These are phyloP conservation scores for Colletotrichum somersetense DNA, from an alignment of 2,329 filamentous ascomycete genomes.

Conservation along the genomic window DNA sequence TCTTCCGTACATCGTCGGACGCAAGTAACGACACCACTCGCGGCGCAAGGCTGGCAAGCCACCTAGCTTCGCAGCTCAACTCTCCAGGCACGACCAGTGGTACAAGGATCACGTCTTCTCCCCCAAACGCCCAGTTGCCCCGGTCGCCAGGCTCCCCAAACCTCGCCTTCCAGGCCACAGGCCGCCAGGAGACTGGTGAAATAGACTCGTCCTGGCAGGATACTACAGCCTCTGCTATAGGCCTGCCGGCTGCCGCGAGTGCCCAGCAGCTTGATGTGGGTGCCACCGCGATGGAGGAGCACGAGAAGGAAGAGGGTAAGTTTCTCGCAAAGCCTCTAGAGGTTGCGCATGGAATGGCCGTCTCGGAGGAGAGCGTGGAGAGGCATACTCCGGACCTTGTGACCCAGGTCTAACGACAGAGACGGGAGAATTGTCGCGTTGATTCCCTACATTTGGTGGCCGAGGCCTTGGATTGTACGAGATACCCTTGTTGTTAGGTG, in stretches of 20 bases:
- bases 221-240: conserved; percentile 4
- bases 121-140: conserved; percentile 19
- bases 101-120: background rate
- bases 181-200: background rate
- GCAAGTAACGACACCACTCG: background rate
- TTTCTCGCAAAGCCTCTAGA: conserved; percentile 58
- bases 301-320: conserved; percentile 48
- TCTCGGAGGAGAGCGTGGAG: conserved; percentile 68
- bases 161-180: conserved; percentile 2
- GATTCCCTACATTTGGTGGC: conserved; percentile 3
- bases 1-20: background rate
- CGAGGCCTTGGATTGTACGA: conserved; percentile 27
- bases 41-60: background rate
- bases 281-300: conserved; percentile 47
- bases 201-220: conserved; percentile 24
- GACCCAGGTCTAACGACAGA: conserved; percentile 47
- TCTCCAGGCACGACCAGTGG: background rate
- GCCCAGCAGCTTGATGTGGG: background rate
- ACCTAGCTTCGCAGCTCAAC: conserved; percentile 1
- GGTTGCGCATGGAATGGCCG: conserved; percentile 65
- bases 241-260: background rate
- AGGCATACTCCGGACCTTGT: conserved; percentile 60
- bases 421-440: background rate
- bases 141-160: conserved; percentile 34
- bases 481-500: conserved; percentile 12